Evolutionary conservation across 495 filamentous ascomycete genomes (phyloP), one percentile per base, ranked within the genome.

Genomic region (Paragyromitra xinjiangensis): DNA sequence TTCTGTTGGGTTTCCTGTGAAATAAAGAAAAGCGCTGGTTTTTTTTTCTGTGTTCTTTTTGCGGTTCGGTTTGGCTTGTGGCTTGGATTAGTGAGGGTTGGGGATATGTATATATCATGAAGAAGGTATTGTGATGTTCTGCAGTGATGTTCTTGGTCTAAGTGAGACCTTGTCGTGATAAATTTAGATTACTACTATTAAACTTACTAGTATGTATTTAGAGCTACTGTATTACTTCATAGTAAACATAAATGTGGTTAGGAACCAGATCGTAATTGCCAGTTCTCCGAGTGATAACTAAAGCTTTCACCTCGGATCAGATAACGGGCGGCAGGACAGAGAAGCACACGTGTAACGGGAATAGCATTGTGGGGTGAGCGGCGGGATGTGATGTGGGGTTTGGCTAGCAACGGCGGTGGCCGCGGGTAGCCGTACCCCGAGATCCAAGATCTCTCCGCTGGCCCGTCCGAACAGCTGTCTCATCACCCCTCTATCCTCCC

Each of bases 11-110:
- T 75, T 75, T 40, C 42, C n/a, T 78, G 65, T 77, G 65, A 64
- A 39, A 79, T 79, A 79, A 79, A 78, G 48, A 78, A 79, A 78
- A 78, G 77, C 50, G 73, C 16, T 44, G 19, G 9, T 71, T 53
- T 65, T 64, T 39, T 22, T 50, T 26, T 66, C 58, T 48, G 44
- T 11, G 44, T 48, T 48, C 40, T 67, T 72, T 64, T 40, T 50
- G 51, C 19, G 34, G 26, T 76, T 34, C n/a, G 64, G 50, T 22
- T 14, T 64, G 8, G 51, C 19, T 19, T 19, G 6, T 56, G 53
- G 53, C 7, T 48, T 56, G 24, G 26, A 19, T 4, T 19, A 3
- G 12, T 55, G 51, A 26, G 22, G 8, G 7, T 56, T 7, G n/a
- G 51, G 48, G 22, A 16, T n/a, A 56, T 26, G 19, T 56, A 22